Evolutionary conservation across 2,329 filamentous ascomycete species (phyloP), one percentile per base, ranked within the genome.

Genomic region (Aureobasidium melanogenum): DNA sequence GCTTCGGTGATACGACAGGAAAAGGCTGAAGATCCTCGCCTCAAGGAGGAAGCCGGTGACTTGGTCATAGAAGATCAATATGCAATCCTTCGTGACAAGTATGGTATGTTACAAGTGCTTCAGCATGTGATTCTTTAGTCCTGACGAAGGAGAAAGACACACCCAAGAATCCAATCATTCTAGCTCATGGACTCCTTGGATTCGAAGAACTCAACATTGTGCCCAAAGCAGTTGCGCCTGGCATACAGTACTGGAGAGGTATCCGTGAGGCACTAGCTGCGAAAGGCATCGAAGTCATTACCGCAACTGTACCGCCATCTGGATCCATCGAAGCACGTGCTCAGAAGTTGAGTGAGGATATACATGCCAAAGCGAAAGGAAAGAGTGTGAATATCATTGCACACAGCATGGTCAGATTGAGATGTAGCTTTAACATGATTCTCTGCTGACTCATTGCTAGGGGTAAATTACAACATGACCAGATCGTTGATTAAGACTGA

Each of bases 171-270:
- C 82, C 83, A 2, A 80, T 87, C 57, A 79, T 87, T 52, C 80
- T 87, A 10, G 84, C 84, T 5, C 84, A 87, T 71, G 84, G 84
- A n/a, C 76, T 87, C 12, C 73, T 87, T 22, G 84, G 84, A n/a
- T 87, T 87, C 69, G 82, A 85, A 65, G 83, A 86, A 68, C 70
- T 86, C 10, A 81, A 77, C 17, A 73, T 84, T 5, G 30, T 63
- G 5, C 54, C 60, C 1, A 56, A 58, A 15, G 51, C 48, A 4
- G 63, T 71, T 9, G 70, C 85, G 6, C 84, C 84, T 0, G 81
- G 82, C 0, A 76, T 87, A 24, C 79, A 84, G 59, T 87, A 87
- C 69, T 87, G 84, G 84, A 79, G 83, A 47, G 84, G 84, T 1
- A 86, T 87, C 38, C 80, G 76, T 30, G 81, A 86, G 66, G 84